Conservation (phyloP, 2,329 filamentous ascomycete species). For the Intubia oerlemansii region DNA sequence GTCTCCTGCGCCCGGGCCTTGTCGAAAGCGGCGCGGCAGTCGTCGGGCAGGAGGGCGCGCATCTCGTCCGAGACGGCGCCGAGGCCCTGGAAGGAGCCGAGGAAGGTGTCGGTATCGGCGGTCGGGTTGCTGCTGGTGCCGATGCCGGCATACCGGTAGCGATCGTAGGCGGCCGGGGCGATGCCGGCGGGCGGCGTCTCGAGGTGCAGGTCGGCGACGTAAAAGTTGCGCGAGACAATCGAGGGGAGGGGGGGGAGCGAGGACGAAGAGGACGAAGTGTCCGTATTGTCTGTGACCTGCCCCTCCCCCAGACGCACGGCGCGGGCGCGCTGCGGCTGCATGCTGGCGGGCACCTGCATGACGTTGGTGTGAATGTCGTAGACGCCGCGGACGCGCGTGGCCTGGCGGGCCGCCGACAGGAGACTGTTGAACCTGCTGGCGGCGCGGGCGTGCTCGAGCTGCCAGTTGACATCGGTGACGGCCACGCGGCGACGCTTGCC, state of each 20-base stretch:
- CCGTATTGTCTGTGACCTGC: too few relatives aligned
- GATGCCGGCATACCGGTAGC: slow-evolving; percentile 15
- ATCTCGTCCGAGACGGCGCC: slow-evolving; percentile 43
- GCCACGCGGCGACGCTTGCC: slow-evolving; percentile 57
- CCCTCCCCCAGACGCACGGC: too few relatives aligned
- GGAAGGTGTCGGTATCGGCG: background rate
- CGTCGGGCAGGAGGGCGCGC: slow-evolving; percentile 40
- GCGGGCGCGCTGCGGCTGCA: slow-evolving; percentile 73
- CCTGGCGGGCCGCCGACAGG: slow-evolving; percentile 44
- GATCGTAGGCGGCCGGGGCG: slow-evolving; percentile 21
- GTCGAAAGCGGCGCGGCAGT: slow-evolving; percentile 55
- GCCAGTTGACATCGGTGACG: slow-evolving; percentile 90
- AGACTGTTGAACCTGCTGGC: slow-evolving; percentile 68
- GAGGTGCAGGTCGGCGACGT: slow-evolving; percentile 31
- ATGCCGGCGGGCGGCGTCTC: slow-evolving; percentile 28
- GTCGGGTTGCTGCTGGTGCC: too few relatives aligned
- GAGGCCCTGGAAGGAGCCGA: slow-evolving; percentile 37
- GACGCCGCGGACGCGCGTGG: slow-evolving; percentile 45
- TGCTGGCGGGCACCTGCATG: slow-evolving; percentile 69
- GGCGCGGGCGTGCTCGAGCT: slow-evolving; percentile 79
- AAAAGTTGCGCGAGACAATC: slow-evolving; percentile 32
- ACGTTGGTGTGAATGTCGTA: slow-evolving; percentile 91
- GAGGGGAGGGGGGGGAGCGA: slow-evolving; percentile 26
- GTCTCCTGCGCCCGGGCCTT: slow-evolving; percentile 41
- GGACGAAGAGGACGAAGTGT: slow-evolving; percentile 10